Evolutionary conservation across 2,329 filamentous ascomycete genomes (phyloP).

Genomic region (Ophiosphaerella narmari): DNA sequence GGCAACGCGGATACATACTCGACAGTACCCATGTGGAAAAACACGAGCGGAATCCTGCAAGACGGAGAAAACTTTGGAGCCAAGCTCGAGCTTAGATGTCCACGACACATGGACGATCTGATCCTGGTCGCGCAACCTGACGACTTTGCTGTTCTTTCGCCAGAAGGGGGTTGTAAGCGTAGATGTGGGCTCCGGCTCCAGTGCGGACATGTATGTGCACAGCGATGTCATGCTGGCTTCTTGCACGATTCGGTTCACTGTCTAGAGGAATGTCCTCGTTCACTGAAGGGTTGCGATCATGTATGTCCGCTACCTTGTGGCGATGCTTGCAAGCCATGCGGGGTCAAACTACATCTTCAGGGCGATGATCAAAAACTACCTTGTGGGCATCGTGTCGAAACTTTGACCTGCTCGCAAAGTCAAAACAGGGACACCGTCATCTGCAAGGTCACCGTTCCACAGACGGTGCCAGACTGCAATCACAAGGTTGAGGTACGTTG

Average conservation of each 20-base stretch:
- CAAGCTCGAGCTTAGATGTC: constrained; percentile 28
- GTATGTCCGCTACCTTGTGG: constrained; percentile 15
- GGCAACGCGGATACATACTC: constrained; percentile 66
- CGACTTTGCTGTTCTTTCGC: constrained; percentile 32
- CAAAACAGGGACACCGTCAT: too few relatives aligned
- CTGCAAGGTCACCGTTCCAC: constrained; percentile 44
- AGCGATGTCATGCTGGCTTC: constrained; percentile 35
- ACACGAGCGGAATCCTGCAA: constrained; percentile 60
- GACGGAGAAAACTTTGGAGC: constrained; percentile 10
- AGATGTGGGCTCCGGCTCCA: constrained; percentile 17
- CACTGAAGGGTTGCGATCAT: constrained; percentile 31
- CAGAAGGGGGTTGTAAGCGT: constrained; percentile 41
- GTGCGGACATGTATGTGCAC: constrained; percentile 37
- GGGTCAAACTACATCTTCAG: too few relatives aligned
- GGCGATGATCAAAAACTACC: constrained; percentile 21
- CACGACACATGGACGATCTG: constrained; percentile 29
- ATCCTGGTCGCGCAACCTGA: constrained; percentile 33
- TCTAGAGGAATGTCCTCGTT: constrained; percentile 30
- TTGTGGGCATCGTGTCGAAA: constrained; percentile 27
- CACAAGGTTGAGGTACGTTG: constrained; percentile 61
- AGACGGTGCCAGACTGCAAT: constrained; percentile 58
- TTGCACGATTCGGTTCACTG: constrained; percentile 37
- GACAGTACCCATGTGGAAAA: constrained; percentile 65
- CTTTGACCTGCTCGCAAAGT: too few relatives aligned
- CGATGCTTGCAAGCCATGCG: constrained; percentile 22